Base-by-base conservation (phyloP, 1,139 yeast genomes). In the Casaregolazyma suthepensis region DNA sequence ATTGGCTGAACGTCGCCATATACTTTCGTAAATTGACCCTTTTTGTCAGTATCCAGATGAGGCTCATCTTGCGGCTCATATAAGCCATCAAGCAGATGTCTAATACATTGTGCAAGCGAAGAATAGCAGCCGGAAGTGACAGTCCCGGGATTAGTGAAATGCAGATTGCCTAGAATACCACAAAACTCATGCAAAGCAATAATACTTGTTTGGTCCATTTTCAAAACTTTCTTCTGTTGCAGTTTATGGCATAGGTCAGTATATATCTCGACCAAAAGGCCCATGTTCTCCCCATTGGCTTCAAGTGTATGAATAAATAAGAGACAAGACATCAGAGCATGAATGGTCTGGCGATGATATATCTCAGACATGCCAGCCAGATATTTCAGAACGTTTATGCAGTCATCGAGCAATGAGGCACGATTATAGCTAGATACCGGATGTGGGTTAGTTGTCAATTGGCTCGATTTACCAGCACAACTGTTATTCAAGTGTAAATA, bases 1-100 rank as follows among this genome's bases (percentile, higher is more conserved):
- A 47, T 17, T 13, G 26, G 17, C 44, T 47, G 50, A 9, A 15
- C 29, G 37, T 38, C 44, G n/a, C 50, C 50, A n/a, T 12, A 15
- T 15, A 47, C 23, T 38, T 13, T n/a, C 38, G 12, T 15, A 3
- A 10, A 2, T 5, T 38, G 19, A 12, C 19, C 5, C 45, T 38
- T 22, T 7, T 47, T 43, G 22, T 26, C 44, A 13, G 20, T 23
- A 4, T 37, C 40, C 40, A 35, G 13, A 35, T 35, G 40, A 6
- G 5, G 9, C 13, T 35, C 40, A 35, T 35, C 40, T 9, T 18
- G 31, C 13, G 22, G 19, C 15, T 23, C 22, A 40, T 38, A 23
- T 5, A 40, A 38, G 2, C 7, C 38, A 15, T 47, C 45, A 43
- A 47, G 22, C 13, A 22, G 26, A 2, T 13, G n/a, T 20, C 38